A percentile compares a stretch with the other conserved stretches of the same genome.
Evolutionary conservation across 73 alveolate species (phyloP).

Genomic region (Uronychia binucleata): DNA sequence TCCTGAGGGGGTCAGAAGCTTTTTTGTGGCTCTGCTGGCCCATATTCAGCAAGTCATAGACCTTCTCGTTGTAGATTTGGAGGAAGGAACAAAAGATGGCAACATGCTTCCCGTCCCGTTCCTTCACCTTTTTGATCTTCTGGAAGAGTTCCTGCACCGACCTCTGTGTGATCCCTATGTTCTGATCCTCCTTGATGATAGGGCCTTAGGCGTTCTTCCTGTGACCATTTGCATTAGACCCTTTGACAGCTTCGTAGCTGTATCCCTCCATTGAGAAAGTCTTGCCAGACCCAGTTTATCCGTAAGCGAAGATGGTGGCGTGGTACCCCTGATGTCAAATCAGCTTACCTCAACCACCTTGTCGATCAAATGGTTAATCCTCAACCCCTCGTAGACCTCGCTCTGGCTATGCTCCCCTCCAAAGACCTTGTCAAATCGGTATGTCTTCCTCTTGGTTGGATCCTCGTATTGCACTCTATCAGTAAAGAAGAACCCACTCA

Average conservation of each 20-base stretch:
- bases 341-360: slow-evolving; percentile 51
- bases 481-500: too few relatives aligned
- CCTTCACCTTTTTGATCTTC: too few relatives aligned
- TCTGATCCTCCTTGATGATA: not conserved
- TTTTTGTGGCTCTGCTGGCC: slow-evolving; percentile 19
- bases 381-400: slow-evolving; percentile 23
- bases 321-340: too few relatives aligned
- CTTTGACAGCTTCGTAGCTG: too few relatives aligned
- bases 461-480: too few relatives aligned
- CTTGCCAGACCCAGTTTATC: slow-evolving; percentile 64
- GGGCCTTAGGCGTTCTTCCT: too few relatives aligned
- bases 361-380: slow-evolving; percentile 26
- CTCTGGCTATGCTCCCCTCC: slow-evolving; percentile 3
- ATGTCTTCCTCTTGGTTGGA: not conserved
- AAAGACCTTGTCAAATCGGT: slow-evolving; percentile 47
- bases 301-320: slow-evolving; percentile 52
- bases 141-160: too few relatives aligned
- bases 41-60: slow-evolving; percentile 47
- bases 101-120: slow-evolving; percentile 15
- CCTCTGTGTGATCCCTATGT: slow-evolving; percentile 29
- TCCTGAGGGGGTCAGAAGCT: slow-evolving; percentile 56
- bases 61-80: slow-evolving; percentile 53
- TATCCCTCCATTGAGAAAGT: slow-evolving; percentile 63
- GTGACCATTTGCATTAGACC: too few relatives aligned
- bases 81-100: slow-evolving; percentile 19